phyloP scores from a whole-genome alignment of 768 basidiomycete species.

The Boletus subcaerulescens region DNA sequence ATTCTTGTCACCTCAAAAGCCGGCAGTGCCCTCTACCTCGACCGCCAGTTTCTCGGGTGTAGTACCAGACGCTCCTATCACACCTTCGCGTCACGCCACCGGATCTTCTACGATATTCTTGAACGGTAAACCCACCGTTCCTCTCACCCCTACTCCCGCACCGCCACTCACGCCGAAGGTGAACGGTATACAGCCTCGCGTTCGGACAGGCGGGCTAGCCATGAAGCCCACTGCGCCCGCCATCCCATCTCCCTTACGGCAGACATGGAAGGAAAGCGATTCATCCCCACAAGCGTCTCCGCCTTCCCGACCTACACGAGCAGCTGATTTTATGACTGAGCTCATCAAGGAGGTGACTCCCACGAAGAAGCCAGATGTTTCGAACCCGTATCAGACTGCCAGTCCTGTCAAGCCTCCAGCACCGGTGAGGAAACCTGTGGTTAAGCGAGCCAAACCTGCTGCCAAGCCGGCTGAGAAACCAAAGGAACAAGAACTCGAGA shows the following conservation, averaged over 20 bases:
- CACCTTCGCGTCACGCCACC: constrained; percentile 28
- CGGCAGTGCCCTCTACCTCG: constrained; percentile 26
- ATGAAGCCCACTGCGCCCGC: constrained; percentile 59
- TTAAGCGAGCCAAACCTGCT: constrained; percentile 36
- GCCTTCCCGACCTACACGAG: constrained; percentile 49
- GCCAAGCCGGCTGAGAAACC: constrained; percentile 36
- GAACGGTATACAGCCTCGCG: constrained; percentile 30
- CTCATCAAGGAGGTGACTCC: constrained; percentile 71
- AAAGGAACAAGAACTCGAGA: constrained; percentile 26
- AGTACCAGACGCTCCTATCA: constrained; percentile 32
- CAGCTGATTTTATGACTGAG: constrained; percentile 66
- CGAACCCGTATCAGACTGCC: constrained; percentile 75
- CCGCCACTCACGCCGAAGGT: constrained; percentile 26
- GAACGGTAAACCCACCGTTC: constrained; percentile 24
- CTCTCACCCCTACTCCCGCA: constrained; percentile 24
- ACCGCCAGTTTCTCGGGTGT: constrained; percentile 21
- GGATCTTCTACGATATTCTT: constrained; percentile 26
- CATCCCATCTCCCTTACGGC: constrained; percentile 71
- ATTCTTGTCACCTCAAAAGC: constrained; percentile 35
- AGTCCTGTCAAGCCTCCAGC: constrained; percentile 57
- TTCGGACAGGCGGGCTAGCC: constrained; percentile 39
- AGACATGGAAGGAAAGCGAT: constrained; percentile 59
- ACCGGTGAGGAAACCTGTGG: constrained; percentile 39
- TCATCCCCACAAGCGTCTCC: constrained; percentile 36
- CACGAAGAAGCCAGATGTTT: constrained; percentile 60